Evolutionary conservation across 306 rosid species (phyloP).

Genomic region (Castanea sativa): DNA sequence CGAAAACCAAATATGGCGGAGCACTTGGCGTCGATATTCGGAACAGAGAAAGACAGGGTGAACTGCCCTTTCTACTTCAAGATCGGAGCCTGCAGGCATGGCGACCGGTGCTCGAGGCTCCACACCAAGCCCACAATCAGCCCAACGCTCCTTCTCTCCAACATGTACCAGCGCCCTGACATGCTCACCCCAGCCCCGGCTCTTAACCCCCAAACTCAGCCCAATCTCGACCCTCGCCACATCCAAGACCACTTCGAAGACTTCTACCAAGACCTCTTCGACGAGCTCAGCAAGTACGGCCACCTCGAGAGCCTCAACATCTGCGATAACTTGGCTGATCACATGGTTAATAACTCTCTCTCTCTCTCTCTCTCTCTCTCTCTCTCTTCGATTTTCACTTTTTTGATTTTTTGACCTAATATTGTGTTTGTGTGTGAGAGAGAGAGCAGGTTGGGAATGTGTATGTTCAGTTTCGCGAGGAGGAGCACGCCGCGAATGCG

Average conservation of each 20-base stretch:
- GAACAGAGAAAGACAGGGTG: constrained; percentile 95
- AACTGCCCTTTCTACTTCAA: constrained; percentile 98
- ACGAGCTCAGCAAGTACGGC: constrained; percentile 95
- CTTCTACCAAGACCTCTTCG: constrained; percentile 92
- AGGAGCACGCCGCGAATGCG: constrained; percentile 94
- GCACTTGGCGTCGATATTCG: constrained; percentile 96
- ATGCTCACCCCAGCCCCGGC: constrained; percentile 61
- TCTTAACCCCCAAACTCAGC: constrained; percentile 51
- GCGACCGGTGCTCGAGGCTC: constrained; percentile 95
- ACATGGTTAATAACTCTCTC: constrained; percentile 52
- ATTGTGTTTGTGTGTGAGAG: not conserved
- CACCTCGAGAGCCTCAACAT: constrained; percentile 92
- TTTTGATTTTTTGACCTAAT: not conserved
- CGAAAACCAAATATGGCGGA: constrained; percentile 66
- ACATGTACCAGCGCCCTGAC: constrained; percentile 94
- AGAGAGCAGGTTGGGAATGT: constrained; percentile 84
- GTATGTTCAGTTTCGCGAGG: constrained; percentile 81
- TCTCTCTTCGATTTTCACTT: not conserved
- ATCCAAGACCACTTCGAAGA: constrained; percentile 94
- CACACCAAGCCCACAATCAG: constrained; percentile 95
- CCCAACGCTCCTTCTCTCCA: constrained; percentile 93
- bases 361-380: not conserved
- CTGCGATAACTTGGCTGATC: constrained; percentile 96
- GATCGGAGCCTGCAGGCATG: constrained; percentile 99
- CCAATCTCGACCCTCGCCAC: constrained; percentile 87